phyloP scores from a whole-genome alignment of 1,139 yeast genomes.

The Candida labiduridarum region DNA sequence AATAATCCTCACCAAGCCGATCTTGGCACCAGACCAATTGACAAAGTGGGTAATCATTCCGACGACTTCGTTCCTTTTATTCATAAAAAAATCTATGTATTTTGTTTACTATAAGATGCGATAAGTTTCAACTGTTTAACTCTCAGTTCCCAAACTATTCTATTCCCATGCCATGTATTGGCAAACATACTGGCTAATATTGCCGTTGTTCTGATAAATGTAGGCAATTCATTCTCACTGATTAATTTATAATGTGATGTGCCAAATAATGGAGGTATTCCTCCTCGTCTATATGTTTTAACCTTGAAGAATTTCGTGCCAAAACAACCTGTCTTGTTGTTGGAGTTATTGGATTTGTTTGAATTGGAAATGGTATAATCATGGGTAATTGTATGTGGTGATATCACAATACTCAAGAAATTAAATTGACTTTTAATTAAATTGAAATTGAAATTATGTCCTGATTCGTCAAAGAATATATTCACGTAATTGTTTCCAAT shows the following conservation, averaged over 20 bases:
- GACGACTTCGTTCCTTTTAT: background rate
- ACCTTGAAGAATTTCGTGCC: slow-evolving; percentile 51
- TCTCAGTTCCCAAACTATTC: slow-evolving; percentile 67
- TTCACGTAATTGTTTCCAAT: slow-evolving; percentile 86
- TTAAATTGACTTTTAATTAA: slow-evolving; percentile 78
- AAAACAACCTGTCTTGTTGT: background rate
- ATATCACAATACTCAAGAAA: slow-evolving; percentile 75
- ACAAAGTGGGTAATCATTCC: too few relatives aligned
- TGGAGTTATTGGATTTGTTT: background rate
- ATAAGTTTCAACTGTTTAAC: slow-evolving; percentile 50
- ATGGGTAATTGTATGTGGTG: slow-evolving; percentile 52
- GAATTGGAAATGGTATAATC: slow-evolving; percentile 4
- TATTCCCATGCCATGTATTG: slow-evolving; percentile 67
- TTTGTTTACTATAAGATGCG: slow-evolving; percentile 1
- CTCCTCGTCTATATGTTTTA: slow-evolving; percentile 63
- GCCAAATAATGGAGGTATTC: slow-evolving; percentile 77
- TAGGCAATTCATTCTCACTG: slow-evolving; percentile 59
- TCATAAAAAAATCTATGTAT: background rate
- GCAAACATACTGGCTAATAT: slow-evolving; percentile 74
- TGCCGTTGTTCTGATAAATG: slow-evolving; percentile 67
- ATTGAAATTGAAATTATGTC: slow-evolving; percentile 66
- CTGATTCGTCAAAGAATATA: slow-evolving; percentile 77
- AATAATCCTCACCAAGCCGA: too few relatives aligned
- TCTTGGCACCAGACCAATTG: too few relatives aligned
- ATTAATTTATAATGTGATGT: slow-evolving; percentile 75